Conservation (phyloP, 805 yeast species). For the Yarrowia keelungensis region DNA sequence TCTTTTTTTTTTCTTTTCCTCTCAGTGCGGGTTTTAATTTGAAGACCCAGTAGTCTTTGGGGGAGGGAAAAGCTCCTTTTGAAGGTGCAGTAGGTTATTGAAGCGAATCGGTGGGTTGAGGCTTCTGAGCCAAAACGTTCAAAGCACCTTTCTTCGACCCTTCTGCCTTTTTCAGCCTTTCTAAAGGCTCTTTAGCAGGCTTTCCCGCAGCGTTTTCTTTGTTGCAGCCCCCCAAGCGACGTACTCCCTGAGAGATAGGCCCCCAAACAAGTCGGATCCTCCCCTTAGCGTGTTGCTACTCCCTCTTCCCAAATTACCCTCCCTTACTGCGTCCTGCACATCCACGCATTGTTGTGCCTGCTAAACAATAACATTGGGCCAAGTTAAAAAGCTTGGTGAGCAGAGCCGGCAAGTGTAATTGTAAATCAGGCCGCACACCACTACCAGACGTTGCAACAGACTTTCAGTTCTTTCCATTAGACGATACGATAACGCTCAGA, state of each 20-base stretch:
- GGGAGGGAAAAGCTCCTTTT: neutral
- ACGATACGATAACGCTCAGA: no score
- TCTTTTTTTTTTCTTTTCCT: neutral
- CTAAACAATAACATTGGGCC: conserved; percentile 36
- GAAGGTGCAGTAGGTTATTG: conserved; percentile 14
- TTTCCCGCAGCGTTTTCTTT: no score
- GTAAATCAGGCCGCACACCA: conserved; percentile 37
- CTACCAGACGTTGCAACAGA: conserved; percentile 7
- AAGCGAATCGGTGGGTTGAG: neutral
- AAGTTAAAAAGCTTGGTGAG: conserved; percentile 35
- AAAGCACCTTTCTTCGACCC: neutral
- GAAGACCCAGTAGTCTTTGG: conserved; percentile 5
- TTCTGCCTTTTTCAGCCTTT: neutral
- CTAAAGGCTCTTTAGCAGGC: no score
- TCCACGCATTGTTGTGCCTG: conserved; percentile 34
- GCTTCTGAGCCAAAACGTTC: conserved; percentile 5
- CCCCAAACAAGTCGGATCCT: no score
- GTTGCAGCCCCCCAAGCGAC: no score
- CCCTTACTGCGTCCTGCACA: conserved; percentile 33
- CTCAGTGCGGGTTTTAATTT: conserved; percentile 27
- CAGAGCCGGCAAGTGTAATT: conserved; percentile 33
- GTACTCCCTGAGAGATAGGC: no score
- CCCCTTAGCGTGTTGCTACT: conserved; percentile 3
- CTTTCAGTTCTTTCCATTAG: neutral
- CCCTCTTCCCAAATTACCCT: conserved; percentile 32